Percentiles rank a stretch among this genome's conserved stretches.
Conservation (phyloP, 805 yeast genomes). For the Candida railenensis region DNA sequence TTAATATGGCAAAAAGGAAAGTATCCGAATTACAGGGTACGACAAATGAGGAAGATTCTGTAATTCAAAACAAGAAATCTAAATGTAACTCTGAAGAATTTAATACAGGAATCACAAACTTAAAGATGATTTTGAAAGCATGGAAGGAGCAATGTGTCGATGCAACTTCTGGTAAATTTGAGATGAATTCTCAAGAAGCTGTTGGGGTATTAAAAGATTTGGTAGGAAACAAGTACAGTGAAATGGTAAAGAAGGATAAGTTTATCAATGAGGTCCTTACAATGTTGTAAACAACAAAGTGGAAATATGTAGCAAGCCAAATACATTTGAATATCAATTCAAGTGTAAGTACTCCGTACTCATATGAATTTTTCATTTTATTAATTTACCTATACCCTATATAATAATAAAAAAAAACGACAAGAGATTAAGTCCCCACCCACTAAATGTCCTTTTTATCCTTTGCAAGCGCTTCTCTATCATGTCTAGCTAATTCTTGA, state of each 20-base stretch:
- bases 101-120: slow-evolving; percentile 49
- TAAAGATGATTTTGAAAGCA: slow-evolving; percentile 47
- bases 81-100: slow-evolving; percentile 55
- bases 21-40: slow-evolving; percentile 79
- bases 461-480: not conserved
- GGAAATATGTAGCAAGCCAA: not conserved
- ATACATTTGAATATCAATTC: no score
- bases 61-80: slow-evolving; percentile 46
- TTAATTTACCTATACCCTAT: no score
- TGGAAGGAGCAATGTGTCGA: slow-evolving; percentile 43
- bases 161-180: slow-evolving; percentile 16
- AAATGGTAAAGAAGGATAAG: slow-evolving; percentile 27
- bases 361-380: no score
- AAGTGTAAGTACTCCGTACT: no score
- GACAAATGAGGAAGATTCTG: slow-evolving; percentile 33
- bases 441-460: slow-evolving; percentile 12
- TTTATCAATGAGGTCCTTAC: slow-evolving; percentile 47
- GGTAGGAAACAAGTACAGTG: slow-evolving; percentile 24
- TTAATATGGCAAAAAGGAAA: slow-evolving; percentile 93
- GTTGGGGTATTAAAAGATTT: slow-evolving; percentile 36
- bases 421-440: no score
- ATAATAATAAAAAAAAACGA: no score
- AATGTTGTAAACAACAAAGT: slow-evolving; percentile 21
- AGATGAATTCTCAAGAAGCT: slow-evolving; percentile 32
- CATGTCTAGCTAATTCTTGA: slow-evolving; percentile 13